A percentile compares a stretch with the other conserved stretches of the same genome.
Evolutionary conservation across 2,329 filamentous ascomycete species (phyloP).

Genomic region (Cercospora sesami): DNA sequence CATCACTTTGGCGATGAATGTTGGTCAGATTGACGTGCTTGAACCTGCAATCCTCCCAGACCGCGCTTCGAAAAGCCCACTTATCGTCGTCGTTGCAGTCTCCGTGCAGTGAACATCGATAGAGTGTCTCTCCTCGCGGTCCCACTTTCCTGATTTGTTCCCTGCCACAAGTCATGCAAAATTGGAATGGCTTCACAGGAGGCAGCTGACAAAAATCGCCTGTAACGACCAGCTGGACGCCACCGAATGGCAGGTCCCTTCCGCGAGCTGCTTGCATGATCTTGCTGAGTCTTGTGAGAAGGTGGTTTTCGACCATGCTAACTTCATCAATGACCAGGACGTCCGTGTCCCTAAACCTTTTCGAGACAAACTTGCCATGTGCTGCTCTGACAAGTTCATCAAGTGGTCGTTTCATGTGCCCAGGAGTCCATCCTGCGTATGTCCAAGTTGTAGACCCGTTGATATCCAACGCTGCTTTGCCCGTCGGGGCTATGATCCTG

Average conservation of each 20-base stretch:
- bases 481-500: conserved; percentile 60
- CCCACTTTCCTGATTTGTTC: conserved; percentile 33
- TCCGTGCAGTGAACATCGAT: conserved; percentile 42
- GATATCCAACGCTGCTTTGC: conserved; percentile 59
- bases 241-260: conserved; percentile 33
- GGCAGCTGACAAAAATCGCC: conserved; percentile 64
- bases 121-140: conserved; percentile 26
- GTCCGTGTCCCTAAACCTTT: conserved; percentile 49
- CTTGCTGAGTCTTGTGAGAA: conserved; percentile 51
- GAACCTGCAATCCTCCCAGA: conserved; percentile 59
- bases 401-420: conserved; percentile 48
- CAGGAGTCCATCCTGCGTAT: conserved; percentile 59
- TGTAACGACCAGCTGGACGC: conserved; percentile 41
- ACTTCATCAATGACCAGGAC: conserved; percentile 67
- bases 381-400: conserved; percentile 32
- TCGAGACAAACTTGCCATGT: conserved; percentile 38
- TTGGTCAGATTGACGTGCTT: conserved; percentile 53
- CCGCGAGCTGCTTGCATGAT: conserved; percentile 17
- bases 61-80: conserved; percentile 60
- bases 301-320: conserved; percentile 61
- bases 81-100: conserved; percentile 53
- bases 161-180: conserved; percentile 53
- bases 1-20: conserved; percentile 60
- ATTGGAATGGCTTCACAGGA: conserved; percentile 58
- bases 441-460: conserved; percentile 58